Base-by-base conservation (phyloP, 345 rosid species). In the Abelmoschus esculentus region DNA sequence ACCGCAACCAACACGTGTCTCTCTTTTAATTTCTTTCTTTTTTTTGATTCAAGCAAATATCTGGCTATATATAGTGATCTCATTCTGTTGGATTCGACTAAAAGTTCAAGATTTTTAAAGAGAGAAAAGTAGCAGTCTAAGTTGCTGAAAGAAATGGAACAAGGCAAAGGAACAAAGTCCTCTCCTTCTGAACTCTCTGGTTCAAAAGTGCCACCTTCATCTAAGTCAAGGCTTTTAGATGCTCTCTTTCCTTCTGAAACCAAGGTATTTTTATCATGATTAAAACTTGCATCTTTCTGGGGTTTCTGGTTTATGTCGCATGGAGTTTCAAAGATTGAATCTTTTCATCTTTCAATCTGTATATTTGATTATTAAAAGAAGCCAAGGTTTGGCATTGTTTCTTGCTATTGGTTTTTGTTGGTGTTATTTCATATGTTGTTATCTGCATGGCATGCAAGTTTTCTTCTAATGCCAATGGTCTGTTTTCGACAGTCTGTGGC, bases 171-270 rank as follows among this genome's bases (percentile, higher is more conserved):
- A 44, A 70, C 61, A 0, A 83, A 77, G 38, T 80, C 97, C 2
- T 12, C 87, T n/a, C 82, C 97, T 40, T 76, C 83, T 64, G 86
- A 91, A 74, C 83, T 91, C 75, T 91, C 89, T 77, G 93, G 90
- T 12, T 78, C 89, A 13, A 81, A 77, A 72, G 91, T 87, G 12
- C 65, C 86, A 4, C 78, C 89, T 38, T 68, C 93, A 4, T 80
- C 92, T 22, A 22, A 22, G 17, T 34, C 88, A 7, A 88, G 78
- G 67, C 70, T 89, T 74, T 83, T 89, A 70, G 84, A 80, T 29
- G 85, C 97, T 6, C 80, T 89, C 44, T 89, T 91, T 72, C 72
- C 86, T 40, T 88, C 93, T 69, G 73, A 87, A 15, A 59, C 90
- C 2, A 76, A 83, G 96, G 92, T 89, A 42, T 47, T 15, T 38